Conservation (phyloP, 169 alveolate genomes). For the Plasmodium berghei region DNA sequence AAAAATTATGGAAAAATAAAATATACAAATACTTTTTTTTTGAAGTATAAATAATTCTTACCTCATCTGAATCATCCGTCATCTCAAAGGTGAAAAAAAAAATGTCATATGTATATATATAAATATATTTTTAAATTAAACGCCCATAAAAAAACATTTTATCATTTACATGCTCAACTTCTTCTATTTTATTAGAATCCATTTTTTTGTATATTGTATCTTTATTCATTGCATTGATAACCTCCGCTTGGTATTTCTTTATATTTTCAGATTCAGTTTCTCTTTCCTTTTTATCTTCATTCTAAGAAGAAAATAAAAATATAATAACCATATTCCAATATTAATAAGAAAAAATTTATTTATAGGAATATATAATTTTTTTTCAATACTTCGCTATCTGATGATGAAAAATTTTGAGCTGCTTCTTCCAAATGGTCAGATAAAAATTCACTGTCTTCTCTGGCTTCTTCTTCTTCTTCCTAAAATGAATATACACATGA, state of each 20-base stretch:
- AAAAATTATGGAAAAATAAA: not conserved
- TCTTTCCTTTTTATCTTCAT: slow-evolving; percentile 1
- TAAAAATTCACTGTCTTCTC: slow-evolving; percentile 55
- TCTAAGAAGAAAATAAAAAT: slow-evolving; percentile 7
- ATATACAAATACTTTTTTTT: not conserved
- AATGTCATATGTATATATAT: not conserved
- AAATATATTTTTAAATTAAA: not conserved
- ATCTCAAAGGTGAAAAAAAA: slow-evolving; percentile 27
- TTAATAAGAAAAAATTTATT: slow-evolving; percentile 2
- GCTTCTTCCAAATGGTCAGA: slow-evolving; percentile 56
- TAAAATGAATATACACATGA: not conserved
- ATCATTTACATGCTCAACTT: slow-evolving; percentile 37
- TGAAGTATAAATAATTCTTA: not conserved
- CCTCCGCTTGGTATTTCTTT: slow-evolving; percentile 63
- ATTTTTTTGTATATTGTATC: slow-evolving; percentile 40
- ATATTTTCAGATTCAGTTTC: slow-evolving; percentile 28
- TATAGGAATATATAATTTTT: not conserved
- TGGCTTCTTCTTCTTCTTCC: slow-evolving; percentile 75
- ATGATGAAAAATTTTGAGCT: slow-evolving; percentile 44
- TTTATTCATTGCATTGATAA: slow-evolving; percentile 55
- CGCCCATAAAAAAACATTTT: not conserved
- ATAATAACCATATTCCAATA: not conserved
- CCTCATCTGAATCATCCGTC: slow-evolving; percentile 32
- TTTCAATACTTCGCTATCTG: slow-evolving; percentile 13
- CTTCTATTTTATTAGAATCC: slow-evolving; percentile 41